A percentile compares a stretch with the other conserved stretches of the same genome.
Evolutionary conservation across 768 basidiomycete genomes (phyloP).

Genomic region (Serpula lacrymans): DNA sequence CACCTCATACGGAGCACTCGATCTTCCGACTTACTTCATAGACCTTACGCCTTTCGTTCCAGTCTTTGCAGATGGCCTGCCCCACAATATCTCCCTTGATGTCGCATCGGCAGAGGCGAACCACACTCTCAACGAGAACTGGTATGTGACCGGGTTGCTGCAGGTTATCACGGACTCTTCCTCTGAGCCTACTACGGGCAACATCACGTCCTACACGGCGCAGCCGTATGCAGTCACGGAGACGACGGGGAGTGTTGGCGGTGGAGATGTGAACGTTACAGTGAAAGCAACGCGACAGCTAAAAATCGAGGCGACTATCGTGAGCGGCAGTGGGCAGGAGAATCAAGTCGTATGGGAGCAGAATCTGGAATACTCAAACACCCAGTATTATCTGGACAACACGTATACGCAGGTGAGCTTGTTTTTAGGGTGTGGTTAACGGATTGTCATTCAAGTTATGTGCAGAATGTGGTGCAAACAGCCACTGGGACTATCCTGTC

Average conservation of each 20-base stretch:
- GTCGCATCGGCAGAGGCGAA: conserved; percentile 66
- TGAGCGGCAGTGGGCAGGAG: conserved; percentile 55
- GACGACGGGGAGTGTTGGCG: conserved; percentile 40
- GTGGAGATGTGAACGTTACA: conserved; percentile 54
- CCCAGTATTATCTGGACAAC: conserved; percentile 56
- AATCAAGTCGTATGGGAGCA: conserved; percentile 63
- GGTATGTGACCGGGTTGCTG: conserved; percentile 70
- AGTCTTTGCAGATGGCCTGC: conserved; percentile 59
- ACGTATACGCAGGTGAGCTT: conserved; percentile 35
- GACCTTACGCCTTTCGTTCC: conserved; percentile 80
- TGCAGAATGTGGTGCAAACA: conserved; percentile 48
- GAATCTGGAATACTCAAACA: conserved; percentile 55
- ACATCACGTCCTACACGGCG: conserved; percentile 56
- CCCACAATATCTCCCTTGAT: conserved; percentile 71
- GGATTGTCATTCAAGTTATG: not conserved
- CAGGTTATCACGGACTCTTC: conserved; percentile 70
- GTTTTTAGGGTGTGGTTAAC: too few relatives aligned
- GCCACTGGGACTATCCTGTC: conserved; percentile 46
- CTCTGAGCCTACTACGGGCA: conserved; percentile 60
- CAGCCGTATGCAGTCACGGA: conserved; percentile 53
- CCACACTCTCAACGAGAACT: conserved; percentile 68
- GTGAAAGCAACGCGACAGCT: conserved; percentile 58
- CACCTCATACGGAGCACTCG: conserved; percentile 71
- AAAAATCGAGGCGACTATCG: conserved; percentile 57
- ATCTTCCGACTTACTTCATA: conserved; percentile 73